Evolutionary conservation across 2,329 filamentous ascomycete genomes (phyloP).

Genomic region (Nigrospora oryzae): DNA sequence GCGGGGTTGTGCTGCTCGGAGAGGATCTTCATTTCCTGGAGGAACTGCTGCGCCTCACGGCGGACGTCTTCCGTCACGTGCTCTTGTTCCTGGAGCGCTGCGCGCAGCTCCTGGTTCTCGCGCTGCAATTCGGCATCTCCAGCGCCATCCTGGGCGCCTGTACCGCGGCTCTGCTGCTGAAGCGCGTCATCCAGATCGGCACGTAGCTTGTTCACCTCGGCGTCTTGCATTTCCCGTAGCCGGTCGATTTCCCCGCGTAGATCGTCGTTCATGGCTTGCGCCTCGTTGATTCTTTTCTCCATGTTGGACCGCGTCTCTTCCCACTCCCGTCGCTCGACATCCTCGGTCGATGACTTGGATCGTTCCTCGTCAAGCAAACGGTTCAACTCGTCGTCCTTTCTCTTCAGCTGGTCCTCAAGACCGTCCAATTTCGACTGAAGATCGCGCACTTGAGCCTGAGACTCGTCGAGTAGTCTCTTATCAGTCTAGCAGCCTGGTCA

Average conservation of each 20-base stretch:
- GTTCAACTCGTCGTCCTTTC: constrained; percentile 64
- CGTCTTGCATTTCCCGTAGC: constrained; percentile 59
- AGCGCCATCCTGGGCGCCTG: constrained; percentile 12
- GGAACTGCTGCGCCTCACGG: constrained; percentile 70
- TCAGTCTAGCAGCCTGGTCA: constrained; percentile 40
- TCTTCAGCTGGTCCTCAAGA: constrained; percentile 60
- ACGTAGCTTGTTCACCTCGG: constrained; percentile 53
- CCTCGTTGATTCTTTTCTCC: constrained; percentile 66
- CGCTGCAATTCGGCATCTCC: constrained; percentile 49
- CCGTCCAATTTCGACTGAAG: constrained; percentile 65
- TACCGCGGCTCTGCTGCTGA: constrained; percentile 22
- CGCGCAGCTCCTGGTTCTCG: constrained; percentile 62
- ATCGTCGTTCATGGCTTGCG: constrained; percentile 69
- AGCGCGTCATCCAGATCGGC: constrained; percentile 49
- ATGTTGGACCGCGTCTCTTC: constrained; percentile 56
- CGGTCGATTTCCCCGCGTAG: constrained; percentile 72
- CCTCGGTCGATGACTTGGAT: constrained; percentile 38
- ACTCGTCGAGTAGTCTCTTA: constrained; percentile 68
- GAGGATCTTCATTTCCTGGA: constrained; percentile 82
- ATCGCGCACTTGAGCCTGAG: constrained; percentile 67
- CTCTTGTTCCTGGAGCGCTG: constrained; percentile 63
- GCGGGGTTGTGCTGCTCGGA: constrained; percentile 72
- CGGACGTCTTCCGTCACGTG: constrained; percentile 81
- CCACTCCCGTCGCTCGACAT: constrained; percentile 64
- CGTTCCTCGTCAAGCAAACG: constrained; percentile 51